Percentiles rank a stretch among this genome's conserved stretches.
phyloP scores from a whole-genome alignment of 2,329 filamentous ascomycete species.

The Cadophora malorum region DNA sequence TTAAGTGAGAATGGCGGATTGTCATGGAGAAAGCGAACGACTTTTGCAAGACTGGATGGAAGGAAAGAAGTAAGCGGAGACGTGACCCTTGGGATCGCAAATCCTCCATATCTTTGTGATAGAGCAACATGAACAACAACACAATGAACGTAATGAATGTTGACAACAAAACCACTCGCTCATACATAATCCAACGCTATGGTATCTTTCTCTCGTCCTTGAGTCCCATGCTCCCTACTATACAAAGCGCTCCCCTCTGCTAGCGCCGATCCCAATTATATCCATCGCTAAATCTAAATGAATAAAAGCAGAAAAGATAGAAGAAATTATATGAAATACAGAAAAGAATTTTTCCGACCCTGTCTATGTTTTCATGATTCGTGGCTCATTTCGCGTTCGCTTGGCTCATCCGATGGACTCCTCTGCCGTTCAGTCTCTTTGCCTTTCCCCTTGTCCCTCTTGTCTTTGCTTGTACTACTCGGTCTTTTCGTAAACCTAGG shows the following conservation, averaged over 20 bases:
- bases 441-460: neutral
- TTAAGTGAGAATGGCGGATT: too few relatives aligned
- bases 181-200: constrained; percentile 4
- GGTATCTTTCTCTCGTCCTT: constrained; percentile 9
- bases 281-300: constrained; percentile 3
- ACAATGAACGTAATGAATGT: neutral
- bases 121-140: neutral
- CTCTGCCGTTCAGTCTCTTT: neutral
- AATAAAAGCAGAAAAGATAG: neutral
- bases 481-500: neutral
- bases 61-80: too few relatives aligned
- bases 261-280: constrained; percentile 4
- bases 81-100: too few relatives aligned
- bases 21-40: too few relatives aligned
- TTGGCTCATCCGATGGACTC: neutral
- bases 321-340: neutral
- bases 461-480: neutral
- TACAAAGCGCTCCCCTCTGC: neutral
- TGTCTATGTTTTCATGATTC: constrained; percentile 1
- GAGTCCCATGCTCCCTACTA: neutral
- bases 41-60: too few relatives aligned
- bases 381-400: neutral
- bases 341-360: neutral
- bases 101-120: too few relatives aligned
- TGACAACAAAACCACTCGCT: neutral